Base-by-base conservation (phyloP, 2,329 filamentous ascomycete genomes). In the Pyrenochaeta sp. region DNA sequence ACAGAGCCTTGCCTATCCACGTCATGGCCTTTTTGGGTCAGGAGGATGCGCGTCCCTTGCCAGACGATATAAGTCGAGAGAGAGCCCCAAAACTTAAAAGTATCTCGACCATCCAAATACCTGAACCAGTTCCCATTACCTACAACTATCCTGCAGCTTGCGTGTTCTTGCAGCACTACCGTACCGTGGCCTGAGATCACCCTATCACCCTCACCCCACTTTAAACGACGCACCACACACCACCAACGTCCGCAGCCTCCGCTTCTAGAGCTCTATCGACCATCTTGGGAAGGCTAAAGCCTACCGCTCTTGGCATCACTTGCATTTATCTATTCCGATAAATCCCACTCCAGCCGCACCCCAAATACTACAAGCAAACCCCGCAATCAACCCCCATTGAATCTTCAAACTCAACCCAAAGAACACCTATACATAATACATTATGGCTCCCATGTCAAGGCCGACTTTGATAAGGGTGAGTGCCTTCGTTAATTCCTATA, bases 1-100 rank as follows among this genome's bases (percentile, higher is more conserved):
- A 50, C 36, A 36, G 52, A 52, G 54, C 58, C 24, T 54, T 50
- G 53, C 54, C 36, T 53, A 47, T 59, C 52, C 63, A 70, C 69
- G 71, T 72, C 71, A 73, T 73, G 67, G 63, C 59, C 54, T 47
- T 57, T 46, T 65, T 52, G 51, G 54, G 46, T 37, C 50, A 55
- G 52, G 46, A 61, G 62, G 58, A 67, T 67, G 64, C 57, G 52
- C 49, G 60, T 66, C 54, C 51, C 46, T 28, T 45, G 34, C 22
- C 42, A 25, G 43, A 43, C 44, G 49, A 63, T 58, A 63, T 66
- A 67, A 65, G 58, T 25, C 47, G 52, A 52, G 44, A 37, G 28
- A 13, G 32, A 42, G 30, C 43, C 50, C 52, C 40, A 45, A 27
- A 28, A 12, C 36, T 36, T 36, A 10, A 24, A 42, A 48, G 22